These are phyloP conservation scores for Chrysopogon serrulatus DNA, from an alignment of 176 grass and related monocot genomes.

Conservation along the genomic window DNA sequence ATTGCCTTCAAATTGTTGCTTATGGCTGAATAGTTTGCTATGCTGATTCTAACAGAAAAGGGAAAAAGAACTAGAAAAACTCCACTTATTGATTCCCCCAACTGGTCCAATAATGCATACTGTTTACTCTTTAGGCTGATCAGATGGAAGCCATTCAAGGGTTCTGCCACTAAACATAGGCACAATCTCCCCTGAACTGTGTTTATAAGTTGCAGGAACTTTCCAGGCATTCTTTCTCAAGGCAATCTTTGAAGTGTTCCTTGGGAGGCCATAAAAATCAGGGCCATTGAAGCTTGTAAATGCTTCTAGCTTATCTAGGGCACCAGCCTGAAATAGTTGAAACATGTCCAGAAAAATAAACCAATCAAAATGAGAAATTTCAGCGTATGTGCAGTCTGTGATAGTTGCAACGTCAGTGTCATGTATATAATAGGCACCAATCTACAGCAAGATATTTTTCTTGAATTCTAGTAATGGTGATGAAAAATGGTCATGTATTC, in stretches of 20 bases:
- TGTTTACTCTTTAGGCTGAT: slow-evolving; percentile 32
- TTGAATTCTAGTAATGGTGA: not conserved
- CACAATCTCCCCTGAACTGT: slow-evolving; percentile 62
- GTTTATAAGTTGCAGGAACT: slow-evolving; percentile 61
- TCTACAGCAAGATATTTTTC: not conserved
- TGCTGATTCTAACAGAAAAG: not conserved
- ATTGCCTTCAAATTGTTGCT: not conserved
- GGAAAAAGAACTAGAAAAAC: not conserved
- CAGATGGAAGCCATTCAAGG: slow-evolving; percentile 62
- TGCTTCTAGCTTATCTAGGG: slow-evolving; percentile 81
- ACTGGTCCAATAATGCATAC: not conserved
- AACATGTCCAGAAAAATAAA: slow-evolving; percentile 1
- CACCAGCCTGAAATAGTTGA: slow-evolving; percentile 58
- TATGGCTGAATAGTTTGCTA: not conserved
- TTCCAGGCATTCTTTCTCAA: slow-evolving; percentile 73
- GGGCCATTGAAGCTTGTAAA: slow-evolving; percentile 97
- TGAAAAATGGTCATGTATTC: not conserved
- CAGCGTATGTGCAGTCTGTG: not conserved
- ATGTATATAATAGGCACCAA: not conserved
- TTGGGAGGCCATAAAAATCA: slow-evolving; percentile 93
- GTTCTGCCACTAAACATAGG: slow-evolving; percentile 73
- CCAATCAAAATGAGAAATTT: not conserved
- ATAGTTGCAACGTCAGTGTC: not conserved
- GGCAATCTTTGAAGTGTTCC: slow-evolving; percentile 63
- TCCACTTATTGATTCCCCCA: not conserved